phyloP scores from a whole-genome alignment of 1,284 basidiomycete species.

The Acaromyces ingoldii region DNA sequence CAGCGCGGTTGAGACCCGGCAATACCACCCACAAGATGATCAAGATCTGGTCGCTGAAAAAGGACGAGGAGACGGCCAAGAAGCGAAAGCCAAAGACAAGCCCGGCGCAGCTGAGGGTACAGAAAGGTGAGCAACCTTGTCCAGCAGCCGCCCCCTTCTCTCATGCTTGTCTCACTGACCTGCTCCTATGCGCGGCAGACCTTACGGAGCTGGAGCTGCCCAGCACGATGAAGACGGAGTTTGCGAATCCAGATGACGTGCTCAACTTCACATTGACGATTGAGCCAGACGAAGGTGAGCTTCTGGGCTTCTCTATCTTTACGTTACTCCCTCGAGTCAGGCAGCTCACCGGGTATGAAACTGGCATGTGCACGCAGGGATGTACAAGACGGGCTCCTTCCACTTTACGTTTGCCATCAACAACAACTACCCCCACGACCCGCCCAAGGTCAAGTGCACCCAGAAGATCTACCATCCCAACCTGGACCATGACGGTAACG shows the following conservation, averaged over 20 bases:
- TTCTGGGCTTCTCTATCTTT: not conserved
- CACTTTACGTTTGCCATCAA: conserved; percentile 91
- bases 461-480: conserved; percentile 99
- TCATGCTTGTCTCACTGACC: not conserved
- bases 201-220: conserved; percentile 94
- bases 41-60: conserved; percentile 49
- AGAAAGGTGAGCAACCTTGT: conserved; percentile 72
- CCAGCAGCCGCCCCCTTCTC: not conserved
- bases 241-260: conserved; percentile 84
- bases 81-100: conserved; percentile 67
- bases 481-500: conserved; percentile 92
- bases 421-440: conserved; percentile 97
- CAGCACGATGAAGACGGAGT: conserved; percentile 88
- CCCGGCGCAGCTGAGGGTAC: conserved; percentile 93
- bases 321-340: not conserved
- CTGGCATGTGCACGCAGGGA: conserved; percentile 74
- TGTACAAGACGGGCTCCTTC: conserved; percentile 95
- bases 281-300: conserved; percentile 86
- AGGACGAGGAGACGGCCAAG: conserved; percentile 45
- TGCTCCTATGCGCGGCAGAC: conserved; percentile 58
- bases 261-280: conserved; percentile 95
- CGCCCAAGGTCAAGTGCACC: conserved; percentile 95
- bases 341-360: not conserved
- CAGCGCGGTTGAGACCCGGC: too few relatives aligned
- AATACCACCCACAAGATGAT: conserved; percentile 22